Conservation (phyloP, 1,284 basidiomycete species). For the Fistulina hepatica region DNA sequence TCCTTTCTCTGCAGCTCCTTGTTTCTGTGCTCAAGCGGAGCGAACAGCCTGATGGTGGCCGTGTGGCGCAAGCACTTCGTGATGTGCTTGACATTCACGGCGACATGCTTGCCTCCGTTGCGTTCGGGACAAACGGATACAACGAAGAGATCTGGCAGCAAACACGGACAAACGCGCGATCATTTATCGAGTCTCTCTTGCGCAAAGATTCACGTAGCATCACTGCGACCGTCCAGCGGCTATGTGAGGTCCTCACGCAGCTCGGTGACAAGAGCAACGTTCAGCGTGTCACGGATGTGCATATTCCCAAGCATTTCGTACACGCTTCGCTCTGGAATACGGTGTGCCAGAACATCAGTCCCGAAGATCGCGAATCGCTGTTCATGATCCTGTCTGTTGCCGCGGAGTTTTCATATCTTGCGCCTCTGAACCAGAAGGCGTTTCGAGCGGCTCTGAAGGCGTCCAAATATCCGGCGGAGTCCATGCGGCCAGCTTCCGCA, state of each 20-base stretch:
- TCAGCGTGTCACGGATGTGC: not conserved
- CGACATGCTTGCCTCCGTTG: slow-evolving; percentile 9
- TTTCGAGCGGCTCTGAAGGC: slow-evolving; percentile 32
- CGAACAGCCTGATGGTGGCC: too few relatives aligned
- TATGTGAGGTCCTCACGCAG: not conserved
- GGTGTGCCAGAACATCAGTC: slow-evolving; percentile 48
- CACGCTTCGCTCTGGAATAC: slow-evolving; percentile 40
- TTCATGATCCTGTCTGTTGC: slow-evolving; percentile 46
- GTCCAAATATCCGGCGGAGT: slow-evolving; percentile 13
- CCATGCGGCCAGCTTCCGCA: slow-evolving; percentile 21
- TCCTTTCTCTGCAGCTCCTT: too few relatives aligned
- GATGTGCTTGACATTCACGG: slow-evolving; percentile 9
- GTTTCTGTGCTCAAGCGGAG: too few relatives aligned
- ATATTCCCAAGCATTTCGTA: not conserved
- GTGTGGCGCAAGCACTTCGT: too few relatives aligned
- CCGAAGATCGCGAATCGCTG: slow-evolving; percentile 47
- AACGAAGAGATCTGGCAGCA: not conserved
- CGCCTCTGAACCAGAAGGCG: slow-evolving; percentile 42
- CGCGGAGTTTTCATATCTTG: slow-evolving; percentile 54
- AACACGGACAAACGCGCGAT: not conserved
- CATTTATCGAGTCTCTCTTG: not conserved
- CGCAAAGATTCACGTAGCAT: not conserved
- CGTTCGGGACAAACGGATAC: not conserved
- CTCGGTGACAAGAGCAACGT: not conserved
- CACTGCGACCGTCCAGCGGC: not conserved